A percentile compares a stretch with the other conserved stretches of the same genome.
Evolutionary conservation across 306 rosid species (phyloP).

Genomic region (Ammopiptanthus mongolicus): DNA sequence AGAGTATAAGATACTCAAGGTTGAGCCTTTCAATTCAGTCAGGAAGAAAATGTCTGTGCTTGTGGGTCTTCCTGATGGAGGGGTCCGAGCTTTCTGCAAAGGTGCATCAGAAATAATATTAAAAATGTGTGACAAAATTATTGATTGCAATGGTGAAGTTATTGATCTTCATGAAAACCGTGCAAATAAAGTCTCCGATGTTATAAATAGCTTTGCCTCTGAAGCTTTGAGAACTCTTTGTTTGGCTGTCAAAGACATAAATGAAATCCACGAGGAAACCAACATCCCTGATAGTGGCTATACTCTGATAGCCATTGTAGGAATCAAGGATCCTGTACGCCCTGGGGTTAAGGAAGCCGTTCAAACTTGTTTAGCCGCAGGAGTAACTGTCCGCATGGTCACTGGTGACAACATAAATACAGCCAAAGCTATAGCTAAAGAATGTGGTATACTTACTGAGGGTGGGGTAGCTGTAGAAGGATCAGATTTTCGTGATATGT

Average conservation of each 20-base stretch:
- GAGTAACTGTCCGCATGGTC: conserved; percentile 92
- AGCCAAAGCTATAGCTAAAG: conserved; percentile 89
- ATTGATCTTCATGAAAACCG: conserved; percentile 48
- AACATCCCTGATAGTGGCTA: conserved; percentile 62
- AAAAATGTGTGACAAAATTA: conserved; percentile 56
- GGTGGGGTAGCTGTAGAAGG: conserved; percentile 85
- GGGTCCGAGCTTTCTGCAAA: conserved; percentile 75
- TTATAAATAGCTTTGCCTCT: conserved; percentile 71
- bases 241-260: conserved; percentile 68
- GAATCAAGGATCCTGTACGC: conserved; percentile 96
- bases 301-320: conserved; percentile 73
- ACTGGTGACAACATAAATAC: conserved; percentile 95
- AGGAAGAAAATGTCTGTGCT: conserved; percentile 94
- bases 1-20: conserved; percentile 52
- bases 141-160: conserved; percentile 57
- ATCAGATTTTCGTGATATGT: conserved; percentile 48
- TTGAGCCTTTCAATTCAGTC: conserved; percentile 90
- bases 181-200: conserved; percentile 34
- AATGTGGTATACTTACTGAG: conserved; percentile 86
- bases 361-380: conserved; percentile 76
- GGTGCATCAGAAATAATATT: conserved; percentile 94
- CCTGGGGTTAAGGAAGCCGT: conserved; percentile 88
- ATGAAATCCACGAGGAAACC: conserved; percentile 20
- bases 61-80: conserved; percentile 59
- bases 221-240: conserved; percentile 95